These are phyloP conservation scores for Brassica cretica DNA, from an alignment of 345 rosid species.

Conservation along the genomic window DNA sequence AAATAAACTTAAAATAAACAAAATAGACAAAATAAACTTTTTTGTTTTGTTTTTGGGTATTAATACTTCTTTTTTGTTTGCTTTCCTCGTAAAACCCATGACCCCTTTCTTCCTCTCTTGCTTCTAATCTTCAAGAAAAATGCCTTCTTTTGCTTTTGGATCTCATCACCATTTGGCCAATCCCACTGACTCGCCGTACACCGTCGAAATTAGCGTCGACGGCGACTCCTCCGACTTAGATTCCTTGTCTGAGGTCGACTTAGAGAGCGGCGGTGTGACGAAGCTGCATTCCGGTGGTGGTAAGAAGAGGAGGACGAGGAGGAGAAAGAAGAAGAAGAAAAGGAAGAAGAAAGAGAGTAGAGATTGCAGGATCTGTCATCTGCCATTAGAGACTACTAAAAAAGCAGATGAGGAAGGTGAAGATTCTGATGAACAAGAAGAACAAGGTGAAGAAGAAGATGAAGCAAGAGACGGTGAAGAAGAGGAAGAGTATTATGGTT, in stretches of 20 bases:
- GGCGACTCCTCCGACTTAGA: slow-evolving; percentile 45
- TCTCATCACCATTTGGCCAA: slow-evolving; percentile 47
- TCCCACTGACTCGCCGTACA: slow-evolving; percentile 38
- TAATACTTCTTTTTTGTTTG: background rate
- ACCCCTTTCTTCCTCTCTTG: slow-evolving; percentile 31
- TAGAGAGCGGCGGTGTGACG: slow-evolving; percentile 50
- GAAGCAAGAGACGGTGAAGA: background rate
- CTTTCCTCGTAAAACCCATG: slow-evolving; percentile 43
- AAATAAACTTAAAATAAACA: background rate
- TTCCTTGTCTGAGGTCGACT: slow-evolving; percentile 51
- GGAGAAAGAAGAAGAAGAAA: slow-evolving; percentile 21
- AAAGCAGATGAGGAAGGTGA: slow-evolving; percentile 23
- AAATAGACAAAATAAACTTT: slow-evolving; percentile 32
- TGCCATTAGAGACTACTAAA: slow-evolving; percentile 46
- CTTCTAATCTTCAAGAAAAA: slow-evolving; percentile 42
- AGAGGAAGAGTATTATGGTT: slow-evolving; percentile 43
- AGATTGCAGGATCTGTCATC: slow-evolving; percentile 76
- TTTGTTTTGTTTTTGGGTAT: background rate
- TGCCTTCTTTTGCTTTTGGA: slow-evolving; percentile 44
- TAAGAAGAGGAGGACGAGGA: slow-evolving; percentile 32
- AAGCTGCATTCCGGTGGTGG: slow-evolving; percentile 45
- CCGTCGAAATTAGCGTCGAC: slow-evolving; percentile 50
- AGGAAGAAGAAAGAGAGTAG: slow-evolving; percentile 35
- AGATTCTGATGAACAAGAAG: slow-evolving; percentile 31
- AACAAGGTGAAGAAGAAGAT: slow-evolving; percentile 18